Evolutionary conservation across 1,284 basidiomycete species (phyloP).

Genomic region (Cryptococcus sp.): DNA sequence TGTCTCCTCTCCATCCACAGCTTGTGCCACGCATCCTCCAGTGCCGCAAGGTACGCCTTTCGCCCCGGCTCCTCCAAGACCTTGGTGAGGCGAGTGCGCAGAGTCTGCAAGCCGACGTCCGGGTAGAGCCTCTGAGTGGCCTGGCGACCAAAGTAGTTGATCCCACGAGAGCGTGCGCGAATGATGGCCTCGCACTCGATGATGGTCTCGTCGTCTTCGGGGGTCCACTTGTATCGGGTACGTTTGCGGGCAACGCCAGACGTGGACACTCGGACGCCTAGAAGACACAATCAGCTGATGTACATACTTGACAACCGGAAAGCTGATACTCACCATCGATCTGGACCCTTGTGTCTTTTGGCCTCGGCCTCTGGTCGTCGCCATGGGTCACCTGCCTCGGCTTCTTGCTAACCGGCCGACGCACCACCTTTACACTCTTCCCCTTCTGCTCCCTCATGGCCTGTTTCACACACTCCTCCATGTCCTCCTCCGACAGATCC

Average conservation of each 20-base stretch:
- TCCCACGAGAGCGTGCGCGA: slow-evolving; percentile 64
- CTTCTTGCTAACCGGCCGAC: too few species aligned
- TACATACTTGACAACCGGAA: too few species aligned
- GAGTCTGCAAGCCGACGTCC: slow-evolving; percentile 40
- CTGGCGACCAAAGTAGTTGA: slow-evolving; percentile 54
- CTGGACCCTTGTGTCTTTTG: too few species aligned
- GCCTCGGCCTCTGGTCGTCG: too few species aligned
- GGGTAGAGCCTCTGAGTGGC: slow-evolving; percentile 66
- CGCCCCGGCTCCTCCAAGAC: slow-evolving; percentile 64
- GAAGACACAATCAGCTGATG: too few species aligned
- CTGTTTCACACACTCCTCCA: slow-evolving; percentile 4
- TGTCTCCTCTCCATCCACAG: slow-evolving; percentile 71
- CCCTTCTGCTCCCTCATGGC: slow-evolving; percentile 1
- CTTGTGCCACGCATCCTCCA: slow-evolving; percentile 76
- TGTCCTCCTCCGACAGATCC: slow-evolving; percentile 6
- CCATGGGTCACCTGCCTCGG: too few species aligned
- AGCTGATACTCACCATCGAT: too few species aligned
- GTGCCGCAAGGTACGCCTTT: slow-evolving; percentile 68
- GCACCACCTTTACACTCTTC: neutral
- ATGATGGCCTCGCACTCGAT: slow-evolving; percentile 80
- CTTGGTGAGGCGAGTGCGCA: slow-evolving; percentile 45
- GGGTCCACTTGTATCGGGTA: slow-evolving; percentile 73
- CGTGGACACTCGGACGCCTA: too few species aligned
- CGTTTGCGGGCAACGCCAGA: slow-evolving; percentile 29
- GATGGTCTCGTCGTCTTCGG: slow-evolving; percentile 79